Conservation (phyloP, 768 basidiomycete species). For the Fomitopsis pulvina region DNA sequence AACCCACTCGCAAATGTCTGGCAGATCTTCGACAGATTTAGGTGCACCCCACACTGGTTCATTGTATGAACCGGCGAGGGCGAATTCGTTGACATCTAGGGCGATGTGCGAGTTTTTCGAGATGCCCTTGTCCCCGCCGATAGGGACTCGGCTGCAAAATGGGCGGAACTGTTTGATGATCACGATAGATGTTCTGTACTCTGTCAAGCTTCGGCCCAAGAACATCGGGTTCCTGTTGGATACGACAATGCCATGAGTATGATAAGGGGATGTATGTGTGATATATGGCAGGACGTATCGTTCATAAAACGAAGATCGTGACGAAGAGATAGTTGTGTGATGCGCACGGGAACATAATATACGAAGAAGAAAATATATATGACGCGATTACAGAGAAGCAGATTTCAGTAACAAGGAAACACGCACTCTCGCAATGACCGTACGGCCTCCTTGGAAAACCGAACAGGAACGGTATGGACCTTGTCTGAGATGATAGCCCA, state of each 20-base stretch:
- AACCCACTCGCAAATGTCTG: constrained; percentile 44
- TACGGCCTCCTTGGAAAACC: constrained; percentile 48
- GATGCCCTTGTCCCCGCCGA: constrained; percentile 32
- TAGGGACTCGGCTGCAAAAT: constrained; percentile 47
- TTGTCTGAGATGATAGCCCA: constrained; percentile 67
- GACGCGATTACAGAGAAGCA: not conserved
- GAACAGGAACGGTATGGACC: constrained; percentile 39
- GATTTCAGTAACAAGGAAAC: not conserved
- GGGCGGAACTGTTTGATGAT: constrained; percentile 43
- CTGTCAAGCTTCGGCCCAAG: constrained; percentile 29
- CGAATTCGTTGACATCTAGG: constrained; percentile 44
- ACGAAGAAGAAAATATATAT: not conserved
- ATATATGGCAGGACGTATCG: too few relatives aligned
- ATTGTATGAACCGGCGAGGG: constrained; percentile 34
- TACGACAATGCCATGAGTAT: not conserved
- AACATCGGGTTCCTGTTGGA: constrained; percentile 11
- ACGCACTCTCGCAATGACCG: constrained; percentile 32
- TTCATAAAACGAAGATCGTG: too few relatives aligned
- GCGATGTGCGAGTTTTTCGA: constrained; percentile 35
- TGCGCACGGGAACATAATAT: too few relatives aligned
- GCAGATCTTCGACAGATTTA: constrained; percentile 32
- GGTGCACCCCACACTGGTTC: constrained; percentile 49
- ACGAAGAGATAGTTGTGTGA: too few relatives aligned
- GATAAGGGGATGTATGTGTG: not conserved
- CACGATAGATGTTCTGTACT: constrained; percentile 40